Evolutionary conservation across 2,329 filamentous ascomycete species (phyloP).

Genomic region (Thyridium curvatum): DNA sequence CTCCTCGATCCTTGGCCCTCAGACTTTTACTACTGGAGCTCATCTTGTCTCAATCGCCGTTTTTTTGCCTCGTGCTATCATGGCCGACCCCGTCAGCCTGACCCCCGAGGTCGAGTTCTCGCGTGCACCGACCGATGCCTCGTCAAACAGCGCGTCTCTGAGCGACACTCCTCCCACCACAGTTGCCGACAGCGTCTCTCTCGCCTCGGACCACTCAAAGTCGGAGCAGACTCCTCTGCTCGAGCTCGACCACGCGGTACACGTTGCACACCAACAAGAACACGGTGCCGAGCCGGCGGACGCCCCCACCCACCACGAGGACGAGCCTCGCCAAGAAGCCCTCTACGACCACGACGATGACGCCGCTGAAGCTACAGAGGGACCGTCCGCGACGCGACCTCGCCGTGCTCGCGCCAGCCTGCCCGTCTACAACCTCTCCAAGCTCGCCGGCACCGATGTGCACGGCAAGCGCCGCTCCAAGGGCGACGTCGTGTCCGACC

Average conservation of each 20-base stretch:
- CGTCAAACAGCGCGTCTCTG: conserved; percentile 18
- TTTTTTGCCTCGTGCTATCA: background rate
- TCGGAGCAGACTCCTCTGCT: conserved; percentile 9
- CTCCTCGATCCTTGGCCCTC: no score
- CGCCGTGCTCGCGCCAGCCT: conserved; percentile 49
- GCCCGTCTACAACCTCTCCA: conserved; percentile 61
- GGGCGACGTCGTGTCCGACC: conserved; percentile 38
- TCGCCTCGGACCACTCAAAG: conserved; percentile 20
- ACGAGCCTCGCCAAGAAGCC: background rate
- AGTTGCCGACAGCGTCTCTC: conserved; percentile 22
- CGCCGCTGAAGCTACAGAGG: no score
- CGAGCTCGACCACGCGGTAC: conserved; percentile 1
- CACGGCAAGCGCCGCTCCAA: conserved; percentile 52
- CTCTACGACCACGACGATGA: conserved; percentile 4
- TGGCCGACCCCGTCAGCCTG: conserved; percentile 4
- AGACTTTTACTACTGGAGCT: background rate
- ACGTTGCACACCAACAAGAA: no score
- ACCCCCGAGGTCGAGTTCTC: conserved; percentile 18
- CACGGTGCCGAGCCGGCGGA: no score
- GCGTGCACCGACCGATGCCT: conserved; percentile 18
- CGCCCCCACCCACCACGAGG: no score
- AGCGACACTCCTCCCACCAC: conserved; percentile 24
- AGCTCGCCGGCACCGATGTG: conserved; percentile 54
- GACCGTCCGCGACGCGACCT: conserved; percentile 34
- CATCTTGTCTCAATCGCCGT: background rate